These are phyloP conservation scores for Neckera pumila DNA, from an alignment of 225 moss, liverwort and hornwort genomes.

Conservation along the genomic window DNA sequence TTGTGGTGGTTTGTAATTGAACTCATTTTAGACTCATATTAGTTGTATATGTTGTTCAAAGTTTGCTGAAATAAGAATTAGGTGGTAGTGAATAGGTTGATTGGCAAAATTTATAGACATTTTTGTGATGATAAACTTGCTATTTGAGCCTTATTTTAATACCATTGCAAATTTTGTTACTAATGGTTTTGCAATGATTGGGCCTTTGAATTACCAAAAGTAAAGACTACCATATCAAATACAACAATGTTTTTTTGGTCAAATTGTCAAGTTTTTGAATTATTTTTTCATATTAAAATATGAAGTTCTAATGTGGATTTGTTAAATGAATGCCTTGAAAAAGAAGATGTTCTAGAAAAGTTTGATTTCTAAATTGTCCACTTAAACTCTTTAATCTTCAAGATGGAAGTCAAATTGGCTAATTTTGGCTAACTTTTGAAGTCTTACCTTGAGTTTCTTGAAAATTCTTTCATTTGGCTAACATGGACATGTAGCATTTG, in stretches of 20 bases:
- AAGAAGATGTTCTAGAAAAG: not conserved
- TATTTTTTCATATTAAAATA: not conserved
- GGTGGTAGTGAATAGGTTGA: not conserved
- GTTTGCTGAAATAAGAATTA: not conserved
- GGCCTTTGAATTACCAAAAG: not conserved
- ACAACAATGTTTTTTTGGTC: not conserved
- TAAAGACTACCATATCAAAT: not conserved
- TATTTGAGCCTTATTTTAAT: not conserved
- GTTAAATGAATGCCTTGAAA: not conserved
- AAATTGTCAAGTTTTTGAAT: not conserved
- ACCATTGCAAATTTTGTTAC: not conserved
- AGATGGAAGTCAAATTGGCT: not conserved
- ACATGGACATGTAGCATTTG: not conserved
- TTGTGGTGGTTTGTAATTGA: not conserved
- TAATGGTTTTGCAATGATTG: too few species aligned
- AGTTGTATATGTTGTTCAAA: not conserved
- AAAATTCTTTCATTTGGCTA: not conserved
- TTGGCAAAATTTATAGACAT: not conserved
- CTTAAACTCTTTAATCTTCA: not conserved
- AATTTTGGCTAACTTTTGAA: not conserved
- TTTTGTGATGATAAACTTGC: not conserved
- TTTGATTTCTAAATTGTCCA: not conserved
- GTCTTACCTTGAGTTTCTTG: not conserved
- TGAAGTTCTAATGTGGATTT: not conserved
- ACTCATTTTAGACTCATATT: not conserved